These are phyloP conservation scores for Knufia fluminis DNA, from an alignment of 2,329 filamentous ascomycete species.

Conservation along the genomic window DNA sequence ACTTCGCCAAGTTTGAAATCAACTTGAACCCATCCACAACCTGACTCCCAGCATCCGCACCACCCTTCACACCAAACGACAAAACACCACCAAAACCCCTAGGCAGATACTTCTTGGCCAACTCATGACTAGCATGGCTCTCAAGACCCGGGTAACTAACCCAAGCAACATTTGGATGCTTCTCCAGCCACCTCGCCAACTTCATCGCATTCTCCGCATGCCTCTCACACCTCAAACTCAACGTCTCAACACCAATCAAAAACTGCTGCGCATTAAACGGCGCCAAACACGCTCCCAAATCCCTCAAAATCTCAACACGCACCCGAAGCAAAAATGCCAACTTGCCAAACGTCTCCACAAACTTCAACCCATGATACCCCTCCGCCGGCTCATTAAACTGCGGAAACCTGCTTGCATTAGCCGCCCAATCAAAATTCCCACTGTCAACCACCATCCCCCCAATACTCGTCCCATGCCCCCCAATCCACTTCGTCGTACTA, in stretches of 20 bases:
- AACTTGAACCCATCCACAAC: conserved; percentile 92
- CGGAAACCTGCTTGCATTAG: conserved; percentile 73
- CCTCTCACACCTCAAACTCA: conserved; percentile 75
- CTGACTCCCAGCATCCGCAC: conserved; percentile 69
- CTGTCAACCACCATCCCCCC: conserved; percentile 69
- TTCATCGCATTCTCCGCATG: conserved; percentile 76
- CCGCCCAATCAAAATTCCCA: conserved; percentile 82
- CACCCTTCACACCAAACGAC: conserved; percentile 88
- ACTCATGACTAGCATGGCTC: conserved; percentile 67
- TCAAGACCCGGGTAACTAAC: conserved; percentile 86
- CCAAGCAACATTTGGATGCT: conserved; percentile 77
- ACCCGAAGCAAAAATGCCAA: conserved; percentile 76
- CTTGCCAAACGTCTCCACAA: conserved; percentile 83
- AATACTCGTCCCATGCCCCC: conserved; percentile 79
- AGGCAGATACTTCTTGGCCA: conserved; percentile 78
- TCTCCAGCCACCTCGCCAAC: conserved; percentile 74
- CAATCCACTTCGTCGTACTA: conserved; percentile 88
- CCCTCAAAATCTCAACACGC: conserved; percentile 81
- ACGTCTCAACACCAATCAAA: conserved; percentile 77
- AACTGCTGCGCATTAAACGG: conserved; percentile 91
- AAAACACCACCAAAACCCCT: conserved; percentile 83
- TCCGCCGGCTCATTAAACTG: conserved; percentile 83
- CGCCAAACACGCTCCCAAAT: conserved; percentile 73
- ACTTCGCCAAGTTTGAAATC: conserved; percentile 90
- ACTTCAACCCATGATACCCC: conserved; percentile 87